Percentiles rank a stretch among this genome's conserved stretches.
phyloP scores from a whole-genome alignment of 2,329 filamentous ascomycete species.

The Alternaria panax region DNA sequence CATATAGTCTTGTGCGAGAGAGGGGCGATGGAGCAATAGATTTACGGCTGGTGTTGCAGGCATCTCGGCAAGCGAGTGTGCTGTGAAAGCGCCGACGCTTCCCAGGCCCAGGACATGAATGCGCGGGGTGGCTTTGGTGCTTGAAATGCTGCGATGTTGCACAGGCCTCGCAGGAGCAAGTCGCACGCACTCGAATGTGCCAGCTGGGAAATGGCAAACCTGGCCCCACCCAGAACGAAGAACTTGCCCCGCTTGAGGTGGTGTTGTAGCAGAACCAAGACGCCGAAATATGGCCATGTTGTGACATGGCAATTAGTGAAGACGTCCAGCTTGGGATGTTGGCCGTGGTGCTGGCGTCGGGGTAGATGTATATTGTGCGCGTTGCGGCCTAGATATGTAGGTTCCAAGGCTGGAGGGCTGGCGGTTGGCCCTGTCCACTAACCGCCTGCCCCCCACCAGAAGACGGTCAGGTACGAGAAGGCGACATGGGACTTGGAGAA shows the following conservation, averaged over 20 bases:
- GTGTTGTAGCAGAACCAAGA: background rate
- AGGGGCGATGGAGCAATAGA: slow-evolving; percentile 9
- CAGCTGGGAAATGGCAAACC: background rate
- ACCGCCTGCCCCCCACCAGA: background rate
- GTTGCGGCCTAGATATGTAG: background rate
- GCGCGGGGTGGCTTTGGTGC: background rate
- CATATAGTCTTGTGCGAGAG: slow-evolving; percentile 5
- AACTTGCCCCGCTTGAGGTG: background rate
- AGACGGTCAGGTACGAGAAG: background rate
- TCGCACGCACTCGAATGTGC: background rate
- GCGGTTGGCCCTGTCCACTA: background rate
- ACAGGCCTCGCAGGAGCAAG: background rate
- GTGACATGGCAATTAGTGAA: background rate
- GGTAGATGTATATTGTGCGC: background rate
- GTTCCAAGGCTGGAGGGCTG: no score
- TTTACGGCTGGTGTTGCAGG: slow-evolving; percentile 2
- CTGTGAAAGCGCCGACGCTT: slow-evolving; percentile 5
- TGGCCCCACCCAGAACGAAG: background rate
- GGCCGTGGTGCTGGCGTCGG: background rate
- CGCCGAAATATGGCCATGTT: background rate
- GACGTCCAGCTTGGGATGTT: background rate
- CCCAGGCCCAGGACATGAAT: slow-evolving; percentile 16
- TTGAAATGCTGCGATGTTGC: background rate
- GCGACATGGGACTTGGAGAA: background rate
- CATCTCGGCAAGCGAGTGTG: slow-evolving; percentile 15